Evolutionary conservation across 768 basidiomycete species (phyloP).

Genomic region (Pleurotus tuoliensis): DNA sequence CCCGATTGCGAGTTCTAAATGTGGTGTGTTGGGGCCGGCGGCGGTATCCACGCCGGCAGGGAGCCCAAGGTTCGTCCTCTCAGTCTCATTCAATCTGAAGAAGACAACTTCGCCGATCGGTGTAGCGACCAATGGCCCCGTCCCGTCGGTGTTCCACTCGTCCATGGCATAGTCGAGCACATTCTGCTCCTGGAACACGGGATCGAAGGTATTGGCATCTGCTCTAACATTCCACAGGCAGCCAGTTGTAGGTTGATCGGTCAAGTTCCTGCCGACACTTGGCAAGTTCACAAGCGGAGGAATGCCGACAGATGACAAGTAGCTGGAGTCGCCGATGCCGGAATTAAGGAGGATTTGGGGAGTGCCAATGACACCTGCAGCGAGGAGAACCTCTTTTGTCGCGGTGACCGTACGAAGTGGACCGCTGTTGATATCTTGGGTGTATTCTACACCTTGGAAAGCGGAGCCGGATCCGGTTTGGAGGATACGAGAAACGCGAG

Average conservation of each 20-base stretch:
- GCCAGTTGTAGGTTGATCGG: slow-evolving; percentile 16
- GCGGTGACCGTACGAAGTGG: background rate
- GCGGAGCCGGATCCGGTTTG: background rate
- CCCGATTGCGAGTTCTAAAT: slow-evolving; percentile 29
- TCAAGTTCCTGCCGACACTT: slow-evolving; percentile 22
- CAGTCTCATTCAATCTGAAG: slow-evolving; percentile 15
- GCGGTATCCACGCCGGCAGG: slow-evolving; percentile 28
- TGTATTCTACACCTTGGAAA: slow-evolving; percentile 17
- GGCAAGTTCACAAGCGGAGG: slow-evolving; percentile 15
- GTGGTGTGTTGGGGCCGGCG: slow-evolving; percentile 30
- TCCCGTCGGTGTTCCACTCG: slow-evolving; percentile 9
- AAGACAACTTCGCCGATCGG: background rate
- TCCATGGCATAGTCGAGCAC: slow-evolving; percentile 7
- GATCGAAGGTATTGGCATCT: slow-evolving; percentile 11
- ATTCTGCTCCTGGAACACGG: slow-evolving; percentile 15
- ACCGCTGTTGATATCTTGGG: slow-evolving; percentile 5
- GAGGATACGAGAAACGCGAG: slow-evolving; percentile 13
- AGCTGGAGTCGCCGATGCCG: slow-evolving; percentile 19
- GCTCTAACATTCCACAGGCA: background rate
- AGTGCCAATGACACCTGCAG: slow-evolving; percentile 24
- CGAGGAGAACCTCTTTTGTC: slow-evolving; percentile 23
- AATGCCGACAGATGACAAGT: slow-evolving; percentile 11
- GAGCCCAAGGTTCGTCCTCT: slow-evolving; percentile 11
- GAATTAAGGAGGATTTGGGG: slow-evolving; percentile 20
- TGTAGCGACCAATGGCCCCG: slow-evolving; percentile 15